Percentiles rank a stretch among this genome's conserved stretches.
phyloP scores from a whole-genome alignment of 495 filamentous ascomycete genomes.

The Hapsidospora chrysogenum region DNA sequence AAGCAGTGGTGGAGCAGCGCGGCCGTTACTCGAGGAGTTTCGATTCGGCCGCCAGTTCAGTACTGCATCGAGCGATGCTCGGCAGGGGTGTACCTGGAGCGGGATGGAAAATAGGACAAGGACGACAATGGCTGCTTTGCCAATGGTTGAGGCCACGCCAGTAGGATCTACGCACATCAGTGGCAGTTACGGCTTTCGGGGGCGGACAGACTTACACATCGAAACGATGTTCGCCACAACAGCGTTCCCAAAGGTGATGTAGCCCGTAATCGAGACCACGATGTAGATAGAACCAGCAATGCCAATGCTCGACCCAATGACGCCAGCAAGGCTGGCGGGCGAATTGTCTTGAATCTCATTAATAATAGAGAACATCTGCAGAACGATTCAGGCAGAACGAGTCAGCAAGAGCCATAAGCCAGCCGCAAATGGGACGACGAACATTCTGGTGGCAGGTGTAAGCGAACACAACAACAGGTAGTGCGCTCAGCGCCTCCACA shows the following conservation, averaged over 20 bases:
- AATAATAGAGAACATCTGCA: constrained; percentile 92
- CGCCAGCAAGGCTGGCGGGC: constrained; percentile 56
- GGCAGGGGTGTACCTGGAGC: constrained; percentile 85
- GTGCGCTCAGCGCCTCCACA: constrained; percentile 61
- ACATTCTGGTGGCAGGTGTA: constrained; percentile 99
- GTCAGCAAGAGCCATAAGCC: neutral
- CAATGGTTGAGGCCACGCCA: constrained; percentile 74
- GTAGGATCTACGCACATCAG: constrained; percentile 36
- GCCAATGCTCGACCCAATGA: constrained; percentile 72
- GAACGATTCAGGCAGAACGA: constrained; percentile 5
- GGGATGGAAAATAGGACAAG: constrained; percentile 96
- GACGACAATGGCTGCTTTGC: constrained; percentile 85
- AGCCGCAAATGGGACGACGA: constrained; percentile 13
- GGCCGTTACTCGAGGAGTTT: constrained; percentile 10
- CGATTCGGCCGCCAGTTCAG: constrained; percentile 67
- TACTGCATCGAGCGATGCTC: constrained; percentile 83
- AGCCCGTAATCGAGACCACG: constrained; percentile 85
- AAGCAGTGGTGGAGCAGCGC: constrained; percentile 18
- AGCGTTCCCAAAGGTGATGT: constrained; percentile 80
- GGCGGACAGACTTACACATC: constrained; percentile 46
- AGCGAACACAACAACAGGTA: constrained; percentile 92
- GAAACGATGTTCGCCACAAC: constrained; percentile 81
- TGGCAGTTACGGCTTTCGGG: constrained; percentile 2
- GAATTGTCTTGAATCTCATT: constrained; percentile 87
- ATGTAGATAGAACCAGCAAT: constrained; percentile 67